These are phyloP conservation scores for Trichoderma sp. DNA, from an alignment of 2,329 filamentous ascomycete species.

Conservation along the genomic window DNA sequence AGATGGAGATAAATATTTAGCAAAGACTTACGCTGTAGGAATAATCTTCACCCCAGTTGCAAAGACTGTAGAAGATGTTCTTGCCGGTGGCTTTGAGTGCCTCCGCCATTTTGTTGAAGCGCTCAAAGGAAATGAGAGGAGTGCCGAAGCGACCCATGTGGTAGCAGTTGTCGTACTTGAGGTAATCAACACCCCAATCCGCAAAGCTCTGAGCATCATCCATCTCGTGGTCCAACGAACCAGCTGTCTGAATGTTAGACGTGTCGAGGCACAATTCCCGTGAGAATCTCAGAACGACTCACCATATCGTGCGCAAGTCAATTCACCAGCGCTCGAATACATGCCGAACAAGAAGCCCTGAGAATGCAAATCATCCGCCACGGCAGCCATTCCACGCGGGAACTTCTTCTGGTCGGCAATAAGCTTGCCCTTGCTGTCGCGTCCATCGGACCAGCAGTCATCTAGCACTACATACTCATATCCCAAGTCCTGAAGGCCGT, in stretches of 20 bases:
- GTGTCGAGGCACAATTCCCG: background rate
- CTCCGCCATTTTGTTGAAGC: conserved; percentile 30
- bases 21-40: conserved; percentile 1
- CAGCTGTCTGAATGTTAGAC: conserved; percentile 31
- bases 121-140: conserved; percentile 16
- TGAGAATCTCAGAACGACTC: background rate
- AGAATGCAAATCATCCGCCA: conserved; percentile 35
- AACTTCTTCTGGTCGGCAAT: conserved; percentile 35
- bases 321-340: conserved; percentile 41
- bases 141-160: conserved; percentile 17
- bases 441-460: conserved; percentile 35
- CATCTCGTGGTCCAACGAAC: conserved; percentile 49
- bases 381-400: conserved; percentile 35
- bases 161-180: conserved; percentile 52
- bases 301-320: conserved; percentile 43
- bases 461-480: conserved; percentile 33
- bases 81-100: conserved; percentile 33
- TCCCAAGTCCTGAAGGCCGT: conserved; percentile 30
- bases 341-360: conserved; percentile 39
- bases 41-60: conserved; percentile 33
- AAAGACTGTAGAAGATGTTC: conserved; percentile 33
- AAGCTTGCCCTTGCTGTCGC: conserved; percentile 27
- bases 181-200: conserved; percentile 50
- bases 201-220: conserved; percentile 52
- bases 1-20: rapidly evolving